These are phyloP conservation scores for Plasmopara muralis DNA, from an alignment of 352 stramenopile species.

Conservation along the genomic window DNA sequence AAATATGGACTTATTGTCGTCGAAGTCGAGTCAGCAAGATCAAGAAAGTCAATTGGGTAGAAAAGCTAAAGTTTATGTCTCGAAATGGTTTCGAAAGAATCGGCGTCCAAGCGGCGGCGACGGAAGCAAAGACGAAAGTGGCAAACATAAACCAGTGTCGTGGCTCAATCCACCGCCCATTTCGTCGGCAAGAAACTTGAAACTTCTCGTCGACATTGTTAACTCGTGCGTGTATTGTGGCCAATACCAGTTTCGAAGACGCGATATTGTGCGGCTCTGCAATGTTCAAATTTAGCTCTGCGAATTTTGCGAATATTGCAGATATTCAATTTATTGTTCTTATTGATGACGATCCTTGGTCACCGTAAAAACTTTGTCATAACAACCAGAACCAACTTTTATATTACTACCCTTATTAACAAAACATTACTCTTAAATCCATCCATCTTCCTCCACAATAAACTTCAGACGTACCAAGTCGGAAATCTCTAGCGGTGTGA, in stretches of 20 bases:
- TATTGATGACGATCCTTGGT: neutral
- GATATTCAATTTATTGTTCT: slow-evolving; percentile 12
- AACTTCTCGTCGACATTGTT: slow-evolving; percentile 51
- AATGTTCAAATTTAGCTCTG: slow-evolving; percentile 44
- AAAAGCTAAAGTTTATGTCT: neutral
- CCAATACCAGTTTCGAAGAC: slow-evolving; percentile 41
- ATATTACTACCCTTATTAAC: no score
- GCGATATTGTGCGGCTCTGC: slow-evolving; percentile 50
- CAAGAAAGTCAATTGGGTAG: slow-evolving; percentile 15
- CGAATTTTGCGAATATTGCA: neutral
- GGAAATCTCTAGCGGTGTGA: slow-evolving; percentile 43
- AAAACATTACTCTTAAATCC: slow-evolving; percentile 43
- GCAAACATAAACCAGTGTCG: slow-evolving; percentile 23
- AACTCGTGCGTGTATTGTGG: slow-evolving; percentile 63
- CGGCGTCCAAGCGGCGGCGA: slow-evolving; percentile 5
- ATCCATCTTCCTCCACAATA: slow-evolving; percentile 75
- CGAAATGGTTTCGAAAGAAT: slow-evolving; percentile 16
- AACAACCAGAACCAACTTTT: no score
- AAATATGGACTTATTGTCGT: slow-evolving; percentile 17
- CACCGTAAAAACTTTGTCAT: no score
- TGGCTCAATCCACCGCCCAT: slow-evolving; percentile 46
- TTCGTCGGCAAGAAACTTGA: slow-evolving; percentile 31
- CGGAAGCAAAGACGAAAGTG: slow-evolving; percentile 5
- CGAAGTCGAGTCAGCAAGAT: slow-evolving; percentile 9
- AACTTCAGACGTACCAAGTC: slow-evolving; percentile 72